Evolutionary conservation across 352 stramenopile genomes (phyloP).

Genomic region (Phytophthora palmivora): DNA sequence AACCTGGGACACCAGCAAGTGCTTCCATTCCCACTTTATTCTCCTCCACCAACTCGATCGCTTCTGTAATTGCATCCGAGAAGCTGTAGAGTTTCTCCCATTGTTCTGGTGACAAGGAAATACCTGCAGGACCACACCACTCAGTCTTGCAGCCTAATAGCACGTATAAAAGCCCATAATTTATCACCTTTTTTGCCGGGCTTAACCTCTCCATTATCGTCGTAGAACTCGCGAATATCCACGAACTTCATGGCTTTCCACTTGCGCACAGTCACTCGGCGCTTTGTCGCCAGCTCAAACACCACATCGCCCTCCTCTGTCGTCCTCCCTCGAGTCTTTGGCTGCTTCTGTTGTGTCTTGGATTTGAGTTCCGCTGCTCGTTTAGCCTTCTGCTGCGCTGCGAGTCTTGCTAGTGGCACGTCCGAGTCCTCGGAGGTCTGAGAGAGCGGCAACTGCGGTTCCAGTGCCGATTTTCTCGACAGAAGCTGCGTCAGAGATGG

Average conservation of each 20-base stretch:
- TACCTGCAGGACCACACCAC: conserved; percentile 33
- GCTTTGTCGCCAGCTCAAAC: conserved; percentile 68
- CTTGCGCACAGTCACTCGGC: conserved; percentile 62
- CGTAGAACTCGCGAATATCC: conserved; percentile 84
- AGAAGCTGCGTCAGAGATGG: conserved; percentile 35
- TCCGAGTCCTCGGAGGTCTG: conserved; percentile 28
- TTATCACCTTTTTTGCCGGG: conserved; percentile 78
- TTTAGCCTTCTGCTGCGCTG: conserved; percentile 28
- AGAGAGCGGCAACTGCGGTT: conserved; percentile 26
- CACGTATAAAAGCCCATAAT: neutral
- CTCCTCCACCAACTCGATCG: conserved; percentile 55
- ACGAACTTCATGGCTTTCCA: conserved; percentile 62
- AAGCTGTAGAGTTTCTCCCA: conserved; percentile 59
- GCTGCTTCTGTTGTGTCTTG: conserved; percentile 5
- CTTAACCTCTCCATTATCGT: conserved; percentile 62
- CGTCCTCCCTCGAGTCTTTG: neutral
- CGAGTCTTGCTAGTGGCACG: conserved; percentile 20
- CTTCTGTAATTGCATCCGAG: conserved; percentile 44
- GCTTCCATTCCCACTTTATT: conserved; percentile 43
- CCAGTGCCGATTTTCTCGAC: conserved; percentile 21
- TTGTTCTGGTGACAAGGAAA: conserved; percentile 65
- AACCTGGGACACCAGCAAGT: conserved; percentile 37
- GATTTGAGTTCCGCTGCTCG: conserved; percentile 3
- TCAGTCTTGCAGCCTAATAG: conserved; percentile 1
- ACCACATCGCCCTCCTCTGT: conserved; percentile 35